Conservation (phyloP, 192 early-diverging fungal species). For the Podila minutissima region DNA sequence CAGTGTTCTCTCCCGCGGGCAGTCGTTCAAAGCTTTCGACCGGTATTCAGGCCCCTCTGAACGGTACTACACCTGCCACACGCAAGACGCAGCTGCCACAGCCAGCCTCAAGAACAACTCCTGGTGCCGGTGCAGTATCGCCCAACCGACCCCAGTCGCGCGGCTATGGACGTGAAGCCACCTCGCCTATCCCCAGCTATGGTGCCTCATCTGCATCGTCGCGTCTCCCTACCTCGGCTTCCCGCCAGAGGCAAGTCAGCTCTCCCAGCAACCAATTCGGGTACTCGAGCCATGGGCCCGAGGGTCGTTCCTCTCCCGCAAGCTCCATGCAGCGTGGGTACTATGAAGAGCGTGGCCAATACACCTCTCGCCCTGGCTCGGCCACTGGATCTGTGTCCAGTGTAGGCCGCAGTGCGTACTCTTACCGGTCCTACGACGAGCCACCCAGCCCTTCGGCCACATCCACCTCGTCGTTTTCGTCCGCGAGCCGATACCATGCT, state of each 20-base stretch:
- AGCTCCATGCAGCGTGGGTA: conserved; percentile 13
- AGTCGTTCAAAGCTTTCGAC: conserved; percentile 43
- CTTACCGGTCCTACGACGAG: conserved; percentile 27
- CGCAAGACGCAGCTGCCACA: conserved; percentile 34
- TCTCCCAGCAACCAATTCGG: conserved; percentile 12
- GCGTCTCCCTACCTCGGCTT: conserved; percentile 14
- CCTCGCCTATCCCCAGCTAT: conserved; percentile 29
- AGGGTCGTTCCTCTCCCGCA: conserved; percentile 27
- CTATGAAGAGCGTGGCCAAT: conserved; percentile 12
- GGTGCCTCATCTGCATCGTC: neutral
- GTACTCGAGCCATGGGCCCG: conserved; percentile 7
- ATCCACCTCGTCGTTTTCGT: conserved; percentile 18
- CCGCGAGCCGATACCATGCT: conserved; percentile 7
- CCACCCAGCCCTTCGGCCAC: conserved; percentile 31
- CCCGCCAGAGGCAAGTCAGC: conserved; percentile 32
- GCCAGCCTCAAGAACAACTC: conserved; percentile 17
- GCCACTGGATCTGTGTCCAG: conserved; percentile 22
- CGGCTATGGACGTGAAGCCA: conserved; percentile 20
- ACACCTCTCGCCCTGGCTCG: conserved; percentile 26
- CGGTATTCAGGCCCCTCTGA: conserved; percentile 18
- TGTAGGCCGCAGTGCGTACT: conserved; percentile 21
- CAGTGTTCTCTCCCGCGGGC: conserved; percentile 40
- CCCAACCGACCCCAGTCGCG: conserved; percentile 14
- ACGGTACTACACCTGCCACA: conserved; percentile 1
- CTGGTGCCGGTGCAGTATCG: neutral